These are phyloP conservation scores for Pelargonium citronellum DNA, from an alignment of 441 rosid species.

Conservation along the genomic window DNA sequence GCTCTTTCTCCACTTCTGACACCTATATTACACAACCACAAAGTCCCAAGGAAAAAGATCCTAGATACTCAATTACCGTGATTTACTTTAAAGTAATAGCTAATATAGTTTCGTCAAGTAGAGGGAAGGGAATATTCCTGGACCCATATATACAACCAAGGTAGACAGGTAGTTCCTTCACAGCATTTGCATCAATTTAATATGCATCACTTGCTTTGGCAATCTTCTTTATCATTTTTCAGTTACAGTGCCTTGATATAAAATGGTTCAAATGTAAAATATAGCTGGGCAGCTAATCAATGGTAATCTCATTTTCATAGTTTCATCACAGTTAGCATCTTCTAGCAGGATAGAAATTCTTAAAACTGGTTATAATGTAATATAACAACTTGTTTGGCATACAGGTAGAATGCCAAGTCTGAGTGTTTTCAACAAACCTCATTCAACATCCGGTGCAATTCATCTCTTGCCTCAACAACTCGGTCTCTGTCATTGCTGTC, in stretches of 20 bases:
- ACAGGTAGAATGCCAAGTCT: not conserved
- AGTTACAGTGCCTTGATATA: not conserved
- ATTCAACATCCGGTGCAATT: slow-evolving; percentile 26
- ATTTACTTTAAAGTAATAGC: not conserved
- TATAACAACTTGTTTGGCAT: not conserved
- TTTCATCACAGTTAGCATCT: not conserved
- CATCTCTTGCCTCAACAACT: slow-evolving; percentile 28
- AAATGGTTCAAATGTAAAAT: not conserved
- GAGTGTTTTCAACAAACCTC: slow-evolving; percentile 10
- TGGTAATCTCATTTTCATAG: not conserved
- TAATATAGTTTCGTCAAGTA: not conserved
- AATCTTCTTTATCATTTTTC: not conserved
- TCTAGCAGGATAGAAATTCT: not conserved
- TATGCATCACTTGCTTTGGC: too few relatives aligned
- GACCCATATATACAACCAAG: not conserved
- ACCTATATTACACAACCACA: not conserved
- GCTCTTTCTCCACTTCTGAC: not conserved
- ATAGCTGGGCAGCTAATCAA: not conserved
- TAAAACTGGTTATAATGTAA: not conserved
- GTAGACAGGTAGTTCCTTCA: not conserved
- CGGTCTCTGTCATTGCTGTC: slow-evolving; percentile 28
- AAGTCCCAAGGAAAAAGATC: too few relatives aligned
- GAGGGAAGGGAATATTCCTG: not conserved
- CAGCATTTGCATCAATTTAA: not conserved
- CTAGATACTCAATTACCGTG: too few relatives aligned